Evolutionary conservation across 805 yeast species (phyloP).

Genomic region (Kodamaea nitidulidarum): DNA sequence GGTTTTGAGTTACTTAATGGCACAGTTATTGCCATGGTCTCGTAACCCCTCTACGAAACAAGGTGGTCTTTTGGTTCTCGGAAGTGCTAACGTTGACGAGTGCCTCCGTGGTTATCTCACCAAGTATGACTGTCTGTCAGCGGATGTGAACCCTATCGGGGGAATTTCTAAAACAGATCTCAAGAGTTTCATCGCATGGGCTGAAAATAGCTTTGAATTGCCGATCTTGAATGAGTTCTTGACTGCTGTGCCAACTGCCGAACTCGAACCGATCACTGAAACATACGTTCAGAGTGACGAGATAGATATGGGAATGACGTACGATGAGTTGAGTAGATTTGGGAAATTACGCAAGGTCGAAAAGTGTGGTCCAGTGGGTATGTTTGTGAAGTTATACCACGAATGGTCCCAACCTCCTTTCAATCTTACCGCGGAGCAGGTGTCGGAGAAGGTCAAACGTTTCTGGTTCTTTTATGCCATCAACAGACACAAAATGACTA

Average conservation of each 20-base stretch:
- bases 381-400: conserved; percentile 86
- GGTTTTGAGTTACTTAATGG: conserved; percentile 91
- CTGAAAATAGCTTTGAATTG: conserved; percentile 60
- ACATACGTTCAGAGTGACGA: conserved; percentile 94
- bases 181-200: conserved; percentile 80
- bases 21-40: conserved; percentile 94
- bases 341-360: conserved; percentile 89
- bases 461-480: conserved; percentile 93
- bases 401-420: conserved; percentile 77
- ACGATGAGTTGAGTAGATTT: conserved; percentile 86
- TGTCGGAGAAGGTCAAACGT: conserved; percentile 87
- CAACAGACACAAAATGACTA: conserved; percentile 95
- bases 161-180: conserved; percentile 94
- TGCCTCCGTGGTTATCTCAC: conserved; percentile 93
- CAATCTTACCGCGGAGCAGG: conserved; percentile 71
- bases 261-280: conserved; percentile 91
- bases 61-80: conserved; percentile 85
- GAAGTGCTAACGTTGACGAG: conserved; percentile 97
- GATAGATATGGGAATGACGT: conserved; percentile 97
- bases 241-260: conserved; percentile 96
- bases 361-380: conserved; percentile 94
- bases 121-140: conserved; percentile 95
- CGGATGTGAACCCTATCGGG: conserved; percentile 98
- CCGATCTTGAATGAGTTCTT: conserved; percentile 78
- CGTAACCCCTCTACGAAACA: conserved; percentile 49